These are phyloP conservation scores for Debaryomyces udenii DNA, from an alignment of 1,139 yeast genomes.

Conservation along the genomic window DNA sequence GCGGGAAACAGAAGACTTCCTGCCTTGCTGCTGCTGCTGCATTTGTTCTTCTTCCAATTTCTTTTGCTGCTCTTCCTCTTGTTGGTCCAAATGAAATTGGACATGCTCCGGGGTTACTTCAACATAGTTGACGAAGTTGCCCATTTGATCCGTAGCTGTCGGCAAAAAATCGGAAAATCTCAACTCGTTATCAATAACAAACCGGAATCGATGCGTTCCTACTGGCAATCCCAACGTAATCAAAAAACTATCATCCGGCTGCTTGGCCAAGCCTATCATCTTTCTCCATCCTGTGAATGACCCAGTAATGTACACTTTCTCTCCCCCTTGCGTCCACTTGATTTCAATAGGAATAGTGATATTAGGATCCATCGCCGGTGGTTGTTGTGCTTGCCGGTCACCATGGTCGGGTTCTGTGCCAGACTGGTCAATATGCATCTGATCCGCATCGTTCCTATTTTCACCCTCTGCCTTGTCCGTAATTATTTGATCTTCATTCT, in stretches of 20 bases:
- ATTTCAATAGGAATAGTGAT: conserved; percentile 73
- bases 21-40: conserved; percentile 14
- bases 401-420: conserved; percentile 18
- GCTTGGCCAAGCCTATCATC: conserved; percentile 55
- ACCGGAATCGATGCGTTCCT: conserved; percentile 52
- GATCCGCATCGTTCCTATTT: conserved; percentile 16
- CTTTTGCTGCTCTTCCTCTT: conserved; percentile 21
- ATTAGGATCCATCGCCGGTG: conserved; percentile 26
- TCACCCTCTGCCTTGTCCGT: conserved; percentile 22
- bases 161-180: conserved; percentile 51
- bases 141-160: conserved; percentile 56
- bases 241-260: conserved; percentile 41
- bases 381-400: conserved; percentile 16
- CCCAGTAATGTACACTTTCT: conserved; percentile 66
- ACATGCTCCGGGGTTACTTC: conserved; percentile 51
- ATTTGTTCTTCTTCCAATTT: conserved; percentile 18
- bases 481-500: conserved; percentile 43
- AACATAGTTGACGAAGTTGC: conserved; percentile 52
- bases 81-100: conserved; percentile 28
- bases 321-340: conserved; percentile 94
- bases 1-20: conserved; percentile 34
- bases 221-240: conserved; percentile 50
- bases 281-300: conserved; percentile 55
- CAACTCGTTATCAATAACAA: conserved; percentile 51
- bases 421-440: conserved; percentile 27